phyloP scores from a whole-genome alignment of 2,329 filamentous ascomycete species.

The Cryphonectria carpinicola region DNA sequence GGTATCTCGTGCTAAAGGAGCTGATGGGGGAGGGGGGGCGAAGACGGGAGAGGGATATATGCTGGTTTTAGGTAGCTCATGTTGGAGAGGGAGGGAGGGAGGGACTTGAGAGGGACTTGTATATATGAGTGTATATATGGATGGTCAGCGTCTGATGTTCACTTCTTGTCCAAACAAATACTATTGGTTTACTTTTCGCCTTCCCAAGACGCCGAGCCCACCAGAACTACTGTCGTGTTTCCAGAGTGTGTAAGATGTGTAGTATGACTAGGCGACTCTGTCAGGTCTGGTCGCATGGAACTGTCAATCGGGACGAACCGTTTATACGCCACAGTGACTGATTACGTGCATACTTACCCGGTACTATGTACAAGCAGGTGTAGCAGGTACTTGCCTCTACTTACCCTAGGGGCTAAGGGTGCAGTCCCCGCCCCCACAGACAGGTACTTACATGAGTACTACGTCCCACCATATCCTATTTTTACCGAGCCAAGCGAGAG shows the following conservation, averaged over 20 bases:
- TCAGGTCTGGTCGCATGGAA: not conserved
- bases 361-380: not conserved
- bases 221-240: not conserved
- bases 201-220: not conserved
- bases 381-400: not conserved
- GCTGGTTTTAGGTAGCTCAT: not conserved
- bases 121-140: not conserved
- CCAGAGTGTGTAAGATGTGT: not conserved
- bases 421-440: not conserved
- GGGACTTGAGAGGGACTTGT: not conserved
- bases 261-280: not conserved
- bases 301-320: not conserved
- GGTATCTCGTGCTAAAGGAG: conserved; percentile 17
- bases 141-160: conserved; percentile 1
- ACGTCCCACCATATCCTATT: not conserved
- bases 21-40: not conserved
- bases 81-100: not conserved
- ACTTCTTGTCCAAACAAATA: not conserved
- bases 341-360: not conserved
- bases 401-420: not conserved
- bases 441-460: not conserved
- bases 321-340: not conserved
- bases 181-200: not conserved
- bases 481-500: not conserved
- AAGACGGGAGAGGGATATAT: not conserved